A percentile compares a stretch with the other conserved stretches of the same genome.
Conservation (phyloP, 2,329 filamentous ascomycete species). For the Cadophora malorum region DNA sequence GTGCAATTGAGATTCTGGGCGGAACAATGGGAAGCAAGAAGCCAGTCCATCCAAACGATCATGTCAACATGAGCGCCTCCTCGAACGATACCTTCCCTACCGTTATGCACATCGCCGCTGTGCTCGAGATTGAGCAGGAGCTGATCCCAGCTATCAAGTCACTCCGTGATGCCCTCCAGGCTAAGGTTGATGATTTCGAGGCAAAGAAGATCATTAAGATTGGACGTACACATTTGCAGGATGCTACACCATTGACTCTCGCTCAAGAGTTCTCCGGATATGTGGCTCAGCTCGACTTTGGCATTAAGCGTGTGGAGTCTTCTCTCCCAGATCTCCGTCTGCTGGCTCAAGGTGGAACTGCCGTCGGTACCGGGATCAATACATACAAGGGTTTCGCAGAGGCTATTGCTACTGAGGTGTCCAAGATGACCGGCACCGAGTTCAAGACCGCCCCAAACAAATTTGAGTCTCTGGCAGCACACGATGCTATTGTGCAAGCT, state of each 20-base stretch:
- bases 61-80: slow-evolving; percentile 98
- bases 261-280: slow-evolving; percentile 99
- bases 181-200: slow-evolving; percentile 88
- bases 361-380: slow-evolving; percentile 97
- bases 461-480: slow-evolving; percentile 94
- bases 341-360: slow-evolving; percentile 93
- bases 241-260: slow-evolving; percentile 93
- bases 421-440: slow-evolving; percentile 88
- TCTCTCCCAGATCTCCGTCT: slow-evolving; percentile 83
- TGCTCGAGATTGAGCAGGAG: slow-evolving; percentile 87
- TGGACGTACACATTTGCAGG: slow-evolving; percentile 94
- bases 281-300: slow-evolving; percentile 90
- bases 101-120: slow-evolving; percentile 98
- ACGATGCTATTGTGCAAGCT: slow-evolving; percentile 95
- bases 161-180: slow-evolving; percentile 82
- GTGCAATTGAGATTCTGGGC: slow-evolving; percentile 96
- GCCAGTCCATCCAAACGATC: slow-evolving; percentile 98
- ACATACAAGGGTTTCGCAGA: slow-evolving; percentile 96
- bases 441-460: slow-evolving; percentile 99
- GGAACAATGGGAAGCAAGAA: slow-evolving; percentile 96
- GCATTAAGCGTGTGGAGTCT: slow-evolving; percentile 85
- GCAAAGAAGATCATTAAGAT: slow-evolving; percentile 96
- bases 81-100: slow-evolving; percentile 99
- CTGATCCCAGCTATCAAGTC: slow-evolving; percentile 83
- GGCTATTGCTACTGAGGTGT: slow-evolving; percentile 88